These are phyloP conservation scores for Phytophthora constricta DNA, from an alignment of 352 stramenopile genomes.

Conservation along the genomic window DNA sequence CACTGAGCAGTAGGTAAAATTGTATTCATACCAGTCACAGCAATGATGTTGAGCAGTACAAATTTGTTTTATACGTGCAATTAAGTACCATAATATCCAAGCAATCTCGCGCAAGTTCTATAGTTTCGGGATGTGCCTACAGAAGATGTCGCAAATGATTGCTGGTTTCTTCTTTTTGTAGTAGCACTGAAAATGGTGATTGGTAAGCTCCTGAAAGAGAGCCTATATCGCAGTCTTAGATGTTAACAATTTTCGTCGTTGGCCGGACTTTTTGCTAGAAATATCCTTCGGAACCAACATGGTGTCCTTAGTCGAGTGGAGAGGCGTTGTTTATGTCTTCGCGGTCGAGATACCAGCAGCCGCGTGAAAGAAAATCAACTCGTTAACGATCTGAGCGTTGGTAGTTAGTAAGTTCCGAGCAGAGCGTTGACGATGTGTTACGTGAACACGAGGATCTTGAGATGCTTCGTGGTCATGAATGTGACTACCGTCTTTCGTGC, in stretches of 20 bases:
- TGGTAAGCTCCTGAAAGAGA: not conserved
- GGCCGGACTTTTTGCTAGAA: not conserved
- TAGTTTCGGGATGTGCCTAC: not conserved
- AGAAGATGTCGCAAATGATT: not conserved
- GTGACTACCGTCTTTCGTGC: not conserved
- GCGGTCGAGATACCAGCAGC: not conserved
- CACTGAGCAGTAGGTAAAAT: not conserved
- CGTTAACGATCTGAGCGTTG: too few species aligned
- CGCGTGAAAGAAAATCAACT: not conserved
- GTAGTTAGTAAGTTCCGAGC: not conserved
- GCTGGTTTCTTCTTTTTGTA: not conserved
- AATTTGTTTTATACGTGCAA: conserved; percentile 3
- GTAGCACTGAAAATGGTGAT: not conserved
- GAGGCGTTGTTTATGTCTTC: not conserved
- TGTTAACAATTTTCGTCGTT: not conserved
- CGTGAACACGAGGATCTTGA: not conserved
- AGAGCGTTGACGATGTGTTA: not conserved
- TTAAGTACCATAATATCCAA: conserved; percentile 1
- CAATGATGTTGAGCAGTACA: not conserved
- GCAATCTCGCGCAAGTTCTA: not conserved
- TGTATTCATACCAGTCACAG: not conserved
- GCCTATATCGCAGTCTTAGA: not conserved
- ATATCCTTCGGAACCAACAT: too few species aligned
- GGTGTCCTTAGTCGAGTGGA: not conserved
- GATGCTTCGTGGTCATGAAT: not conserved